Evolutionary conservation across 352 stramenopile genomes (phyloP), one percentile per base, ranked within the genome.

Genomic region (Phytophthora idaei): DNA sequence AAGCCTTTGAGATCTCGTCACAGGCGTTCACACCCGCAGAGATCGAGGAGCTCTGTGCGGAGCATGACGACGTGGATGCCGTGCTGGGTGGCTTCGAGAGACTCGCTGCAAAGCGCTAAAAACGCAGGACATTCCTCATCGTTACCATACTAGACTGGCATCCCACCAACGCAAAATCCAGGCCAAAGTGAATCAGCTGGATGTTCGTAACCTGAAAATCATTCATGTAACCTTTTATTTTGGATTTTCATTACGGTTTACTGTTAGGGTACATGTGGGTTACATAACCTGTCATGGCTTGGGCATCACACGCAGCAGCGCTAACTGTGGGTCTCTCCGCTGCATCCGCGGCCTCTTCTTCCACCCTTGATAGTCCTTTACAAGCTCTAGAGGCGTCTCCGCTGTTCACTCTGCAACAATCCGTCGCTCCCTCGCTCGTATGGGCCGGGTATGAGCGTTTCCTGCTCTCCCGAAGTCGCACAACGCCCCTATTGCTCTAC

Each of bases 21-120:
- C 21, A 21, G 21, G 21, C 21, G 46, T 63, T 85, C 17, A 83
- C 83, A 5, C 80, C 83, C 0, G 78, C 80, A 2, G 64, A 86
- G 47, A 69, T 90, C 25, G 81, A 90, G 52, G 73, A 87, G 53
- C 57, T 87, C 5, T 90, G 81, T 47, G 78, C 78, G 2, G 78
- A 87, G 67, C 62, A 75, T 44, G 71, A 83, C 45, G 66, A 71
- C n/a, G 48, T 75, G 12, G 67, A 78, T 28, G 64, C 53, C 77
- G 86, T 69, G 81, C 61, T 74, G 85, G 48, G 51, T 3, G 63
- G 63, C 2, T 58, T 78, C 32, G 65, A 68, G 17, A 21, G 21
- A 21, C 21, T 21, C 21, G 21, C 21, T 21, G 21, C 21, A 21
- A 21, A 1, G 21, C 21, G 21, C 21, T 21, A 21, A 21, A 21